Conservation (phyloP, 78 protist genomes). For the Emiliania huxleyi region DNA sequence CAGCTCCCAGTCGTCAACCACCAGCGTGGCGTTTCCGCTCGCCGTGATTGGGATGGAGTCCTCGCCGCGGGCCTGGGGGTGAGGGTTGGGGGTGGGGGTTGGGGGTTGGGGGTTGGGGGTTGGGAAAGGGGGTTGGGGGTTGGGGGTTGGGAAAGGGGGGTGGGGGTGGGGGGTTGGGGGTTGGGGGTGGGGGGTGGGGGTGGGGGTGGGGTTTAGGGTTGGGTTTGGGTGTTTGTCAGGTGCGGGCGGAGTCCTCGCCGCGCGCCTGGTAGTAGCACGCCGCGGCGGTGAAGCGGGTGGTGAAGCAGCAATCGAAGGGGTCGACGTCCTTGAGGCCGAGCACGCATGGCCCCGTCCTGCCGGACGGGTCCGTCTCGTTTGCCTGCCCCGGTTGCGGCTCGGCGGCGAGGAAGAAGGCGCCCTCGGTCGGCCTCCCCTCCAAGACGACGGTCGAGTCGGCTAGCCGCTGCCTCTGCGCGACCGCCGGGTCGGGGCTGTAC, state of each 20-base stretch:
- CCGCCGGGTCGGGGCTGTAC: neutral
- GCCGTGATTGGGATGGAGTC: neutral
- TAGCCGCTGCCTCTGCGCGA: neutral
- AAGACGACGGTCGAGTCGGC: neutral
- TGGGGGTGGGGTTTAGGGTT: no score
- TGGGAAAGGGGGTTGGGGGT: no score
- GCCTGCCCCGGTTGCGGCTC: neutral
- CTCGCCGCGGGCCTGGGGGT: no score
- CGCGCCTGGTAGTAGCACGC: neutral
- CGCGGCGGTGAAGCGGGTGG: neutral
- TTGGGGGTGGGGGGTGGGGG: no score
- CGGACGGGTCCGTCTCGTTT: neutral
- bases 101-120: no score
- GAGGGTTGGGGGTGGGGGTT: no score
- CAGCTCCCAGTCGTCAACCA: neutral
- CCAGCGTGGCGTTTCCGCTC: neutral
- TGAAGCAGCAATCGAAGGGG: neutral
- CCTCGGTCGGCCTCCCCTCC: neutral
- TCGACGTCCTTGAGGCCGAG: neutral
- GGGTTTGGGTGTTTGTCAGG: no score
- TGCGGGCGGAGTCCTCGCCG: no score
- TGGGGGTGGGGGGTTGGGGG: no score
- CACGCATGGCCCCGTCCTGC: neutral
- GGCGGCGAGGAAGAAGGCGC: neutral
- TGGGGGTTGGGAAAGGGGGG: no score